These are phyloP conservation scores for Vitis cinerea DNA, from an alignment of 164 flowering plant genomes.

Conservation along the genomic window DNA sequence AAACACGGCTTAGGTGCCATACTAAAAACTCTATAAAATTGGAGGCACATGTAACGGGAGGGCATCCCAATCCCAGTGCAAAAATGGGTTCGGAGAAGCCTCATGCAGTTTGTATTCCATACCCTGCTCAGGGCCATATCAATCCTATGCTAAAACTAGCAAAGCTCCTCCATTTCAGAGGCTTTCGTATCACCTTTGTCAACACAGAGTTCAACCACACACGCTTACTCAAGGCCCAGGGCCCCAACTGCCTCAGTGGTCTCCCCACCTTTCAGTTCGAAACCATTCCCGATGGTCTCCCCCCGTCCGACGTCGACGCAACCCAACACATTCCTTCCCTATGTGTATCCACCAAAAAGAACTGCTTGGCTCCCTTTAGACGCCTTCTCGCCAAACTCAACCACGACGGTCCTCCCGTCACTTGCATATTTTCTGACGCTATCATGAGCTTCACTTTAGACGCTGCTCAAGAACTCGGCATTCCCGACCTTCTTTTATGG, in stretches of 20 bases:
- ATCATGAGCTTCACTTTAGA: slow-evolving; percentile 30
- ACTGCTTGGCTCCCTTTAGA: slow-evolving; percentile 30
- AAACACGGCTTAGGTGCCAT: too few species aligned
- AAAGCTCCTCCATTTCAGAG: slow-evolving; percentile 1
- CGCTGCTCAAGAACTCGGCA: slow-evolving; percentile 30
- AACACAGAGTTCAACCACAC: slow-evolving; percentile 23
- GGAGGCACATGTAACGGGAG: too few species aligned
- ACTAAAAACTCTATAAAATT: too few species aligned
- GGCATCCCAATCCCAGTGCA: too few species aligned
- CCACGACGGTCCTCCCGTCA: slow-evolving; percentile 21
- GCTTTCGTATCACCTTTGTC: slow-evolving; percentile 1
- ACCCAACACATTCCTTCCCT: slow-evolving; percentile 39
- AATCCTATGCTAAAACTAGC: slow-evolving; percentile 1
- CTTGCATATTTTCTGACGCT: slow-evolving; percentile 34
- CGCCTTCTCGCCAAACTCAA: slow-evolving; percentile 29
- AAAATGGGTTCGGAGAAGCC: too few species aligned
- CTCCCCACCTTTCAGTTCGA: slow-evolving; percentile 31
- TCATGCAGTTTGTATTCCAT: too few species aligned
- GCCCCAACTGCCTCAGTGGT: slow-evolving; percentile 8
- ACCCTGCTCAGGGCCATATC: too few species aligned
- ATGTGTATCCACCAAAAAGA: slow-evolving; percentile 20
- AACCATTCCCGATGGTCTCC: slow-evolving; percentile 45
- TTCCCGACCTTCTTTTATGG: slow-evolving; percentile 32
- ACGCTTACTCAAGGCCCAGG: slow-evolving; percentile 10
- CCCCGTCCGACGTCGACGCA: slow-evolving; percentile 32